Percentiles rank a stretch among this genome's conserved stretches.
phyloP scores from a whole-genome alignment of 2,329 filamentous ascomycete species.

The Exophiala sideris region DNA sequence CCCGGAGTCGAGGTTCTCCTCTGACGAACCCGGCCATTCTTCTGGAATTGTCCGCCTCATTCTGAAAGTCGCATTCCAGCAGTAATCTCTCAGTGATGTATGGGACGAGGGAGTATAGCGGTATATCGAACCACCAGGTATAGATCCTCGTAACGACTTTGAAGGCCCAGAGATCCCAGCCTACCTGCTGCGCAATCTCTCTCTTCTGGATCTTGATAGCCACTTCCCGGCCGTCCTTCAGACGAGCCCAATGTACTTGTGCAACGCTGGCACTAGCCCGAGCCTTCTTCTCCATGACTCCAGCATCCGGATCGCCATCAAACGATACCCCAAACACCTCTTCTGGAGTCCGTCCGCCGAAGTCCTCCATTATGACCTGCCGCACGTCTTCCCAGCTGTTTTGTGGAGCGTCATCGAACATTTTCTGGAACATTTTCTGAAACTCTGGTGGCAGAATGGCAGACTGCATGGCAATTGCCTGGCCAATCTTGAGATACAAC shows the following conservation, averaged over 20 bases:
- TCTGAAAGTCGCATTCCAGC: constrained; percentile 90
- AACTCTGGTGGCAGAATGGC: constrained; percentile 91
- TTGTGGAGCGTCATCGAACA: constrained; percentile 98
- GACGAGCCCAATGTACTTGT: constrained; percentile 90
- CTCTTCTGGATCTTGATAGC: constrained; percentile 96
- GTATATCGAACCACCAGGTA: constrained; percentile 86
- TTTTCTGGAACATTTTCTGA: constrained; percentile 89
- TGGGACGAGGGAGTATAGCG: constrained; percentile 83
- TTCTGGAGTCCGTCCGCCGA: constrained; percentile 76
- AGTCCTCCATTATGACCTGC: constrained; percentile 81
- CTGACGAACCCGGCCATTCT: constrained; percentile 75
- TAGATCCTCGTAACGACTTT: constrained; percentile 81
- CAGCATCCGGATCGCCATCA: constrained; percentile 58
- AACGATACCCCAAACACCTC: constrained; percentile 93
- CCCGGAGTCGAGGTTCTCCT: constrained; percentile 69
- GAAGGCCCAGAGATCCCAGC: constrained; percentile 95
- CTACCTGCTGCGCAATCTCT: constrained; percentile 85
- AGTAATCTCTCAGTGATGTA: constrained; percentile 90
- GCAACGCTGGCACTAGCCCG: constrained; percentile 83
- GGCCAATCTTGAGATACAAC: constrained; percentile 93
- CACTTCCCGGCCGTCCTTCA: constrained; percentile 83
- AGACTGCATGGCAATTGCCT: constrained; percentile 97
- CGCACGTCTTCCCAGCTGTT: constrained; percentile 84
- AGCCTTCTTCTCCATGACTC: constrained; percentile 67
- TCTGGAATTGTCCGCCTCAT: constrained; percentile 84